phyloP scores from a whole-genome alignment of 2,329 filamentous ascomycete genomes.

The Triangularia setosa region DNA sequence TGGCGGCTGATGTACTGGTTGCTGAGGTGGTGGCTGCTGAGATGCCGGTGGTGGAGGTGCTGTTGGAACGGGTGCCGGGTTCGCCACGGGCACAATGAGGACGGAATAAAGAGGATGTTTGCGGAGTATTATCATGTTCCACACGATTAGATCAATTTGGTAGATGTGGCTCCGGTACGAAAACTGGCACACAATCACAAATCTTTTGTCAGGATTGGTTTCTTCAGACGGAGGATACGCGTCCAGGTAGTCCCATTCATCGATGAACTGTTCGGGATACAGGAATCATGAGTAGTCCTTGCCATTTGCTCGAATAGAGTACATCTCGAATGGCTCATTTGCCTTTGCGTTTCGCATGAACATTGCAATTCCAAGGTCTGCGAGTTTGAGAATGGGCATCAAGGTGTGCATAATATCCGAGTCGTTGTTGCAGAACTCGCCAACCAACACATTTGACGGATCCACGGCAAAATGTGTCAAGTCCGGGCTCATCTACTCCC shows the following conservation, averaged over 20 bases:
- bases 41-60: not conserved
- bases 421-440: not conserved
- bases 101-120: not conserved
- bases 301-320: not conserved
- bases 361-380: not conserved
- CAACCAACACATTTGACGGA: not conserved
- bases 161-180: constrained; percentile 2
- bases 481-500: not conserved
- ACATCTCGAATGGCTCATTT: not conserved
- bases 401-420: not conserved
- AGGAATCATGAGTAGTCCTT: not conserved
- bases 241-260: constrained; percentile 2
- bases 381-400: not conserved
- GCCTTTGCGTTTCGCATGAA: not conserved
- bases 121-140: not conserved
- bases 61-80: not conserved
- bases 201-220: not conserved
- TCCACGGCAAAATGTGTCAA: constrained; percentile 3
- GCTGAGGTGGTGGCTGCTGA: not conserved
- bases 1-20: not conserved
- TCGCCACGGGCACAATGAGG: not conserved
- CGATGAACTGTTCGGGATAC: not conserved
- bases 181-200: not conserved
- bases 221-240: not conserved
- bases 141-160: not conserved